Evolutionary conservation across 202 grass and related monocot genomes (phyloP).

Genomic region (Elaeis oleifera): DNA sequence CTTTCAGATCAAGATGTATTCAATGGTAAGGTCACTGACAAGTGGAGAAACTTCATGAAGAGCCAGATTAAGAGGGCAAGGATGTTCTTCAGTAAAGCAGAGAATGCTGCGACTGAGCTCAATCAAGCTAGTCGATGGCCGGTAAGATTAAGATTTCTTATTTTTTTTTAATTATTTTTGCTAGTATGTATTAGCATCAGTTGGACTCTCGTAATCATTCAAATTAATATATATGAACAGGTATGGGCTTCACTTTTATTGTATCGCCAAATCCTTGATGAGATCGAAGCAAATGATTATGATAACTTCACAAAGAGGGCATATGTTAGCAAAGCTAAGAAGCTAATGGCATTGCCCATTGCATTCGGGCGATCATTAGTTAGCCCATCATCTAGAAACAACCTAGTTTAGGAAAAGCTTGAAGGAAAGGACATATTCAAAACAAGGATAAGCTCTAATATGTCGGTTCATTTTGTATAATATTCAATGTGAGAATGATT

Average conservation of each 20-base stretch:
- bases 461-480: too few relatives aligned
- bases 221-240: background rate
- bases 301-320: constrained; percentile 12
- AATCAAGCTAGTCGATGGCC: constrained; percentile 14
- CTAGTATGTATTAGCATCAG: too few relatives aligned
- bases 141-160: background rate
- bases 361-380: background rate
- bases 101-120: background rate
- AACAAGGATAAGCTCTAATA: too few relatives aligned
- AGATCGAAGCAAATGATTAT: constrained; percentile 18
- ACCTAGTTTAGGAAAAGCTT: too few relatives aligned
- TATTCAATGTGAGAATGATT: too few relatives aligned
- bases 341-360: background rate
- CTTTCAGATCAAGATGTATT: constrained; percentile 11
- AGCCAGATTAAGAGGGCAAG: constrained; percentile 7
- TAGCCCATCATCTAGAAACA: background rate
- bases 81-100: constrained; percentile 4
- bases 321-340: constrained; percentile 13
- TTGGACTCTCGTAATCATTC: too few relatives aligned
- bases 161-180: background rate
- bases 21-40: background rate
- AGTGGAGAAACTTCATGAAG: constrained; percentile 17
- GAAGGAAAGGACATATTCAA: too few relatives aligned
- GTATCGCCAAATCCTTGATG: constrained; percentile 4
- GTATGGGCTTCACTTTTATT: constrained; percentile 1